Evolutionary conservation across 331 rosid species (phyloP).

Genomic region (Rhamnella rubrinervis): DNA sequence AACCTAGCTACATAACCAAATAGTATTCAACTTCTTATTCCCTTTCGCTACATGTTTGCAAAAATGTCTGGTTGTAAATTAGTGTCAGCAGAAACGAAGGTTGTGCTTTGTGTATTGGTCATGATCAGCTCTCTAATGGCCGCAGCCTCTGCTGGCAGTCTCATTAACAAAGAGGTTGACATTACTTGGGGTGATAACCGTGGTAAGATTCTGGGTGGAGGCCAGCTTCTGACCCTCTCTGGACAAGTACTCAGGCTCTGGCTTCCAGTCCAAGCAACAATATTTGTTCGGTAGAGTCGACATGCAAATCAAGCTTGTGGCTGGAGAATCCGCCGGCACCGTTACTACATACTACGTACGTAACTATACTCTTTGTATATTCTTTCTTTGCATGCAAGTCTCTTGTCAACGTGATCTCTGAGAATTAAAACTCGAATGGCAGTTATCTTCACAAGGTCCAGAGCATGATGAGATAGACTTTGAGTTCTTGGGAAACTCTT

Average conservation of each 20-base stretch:
- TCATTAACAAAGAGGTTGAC: slow-evolving; percentile 32
- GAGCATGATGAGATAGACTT: slow-evolving; percentile 50
- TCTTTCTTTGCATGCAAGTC: neutral
- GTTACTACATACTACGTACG: slow-evolving; percentile 46
- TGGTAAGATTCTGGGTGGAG: slow-evolving; percentile 32
- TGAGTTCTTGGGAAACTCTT: slow-evolving; percentile 42
- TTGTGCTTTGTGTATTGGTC: neutral
- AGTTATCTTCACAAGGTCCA: slow-evolving; percentile 46
- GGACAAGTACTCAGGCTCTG: slow-evolving; percentile 44
- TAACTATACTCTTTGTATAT: neutral
- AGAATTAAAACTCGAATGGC: neutral
- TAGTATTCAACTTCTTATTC: too few relatives aligned
- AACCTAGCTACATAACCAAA: too few relatives aligned
- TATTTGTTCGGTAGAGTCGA: slow-evolving; percentile 43
- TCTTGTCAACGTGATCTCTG: too few relatives aligned
- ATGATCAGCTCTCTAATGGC: slow-evolving; percentile 15
- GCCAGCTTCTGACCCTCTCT: slow-evolving; percentile 36
- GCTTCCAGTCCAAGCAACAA: slow-evolving; percentile 41
- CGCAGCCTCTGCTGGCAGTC: slow-evolving; percentile 31
- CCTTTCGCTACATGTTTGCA: too few relatives aligned
- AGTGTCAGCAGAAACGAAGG: slow-evolving; percentile 1
- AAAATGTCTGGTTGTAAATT: slow-evolving; percentile 1
- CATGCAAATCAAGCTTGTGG: slow-evolving; percentile 42
- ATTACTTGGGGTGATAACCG: slow-evolving; percentile 34
- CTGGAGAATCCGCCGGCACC: slow-evolving; percentile 50